Evolutionary conservation across 495 filamentous ascomycete genomes (phyloP), one percentile per base, ranked within the genome.

Genomic region (Staphylotrichum longicolle): DNA sequence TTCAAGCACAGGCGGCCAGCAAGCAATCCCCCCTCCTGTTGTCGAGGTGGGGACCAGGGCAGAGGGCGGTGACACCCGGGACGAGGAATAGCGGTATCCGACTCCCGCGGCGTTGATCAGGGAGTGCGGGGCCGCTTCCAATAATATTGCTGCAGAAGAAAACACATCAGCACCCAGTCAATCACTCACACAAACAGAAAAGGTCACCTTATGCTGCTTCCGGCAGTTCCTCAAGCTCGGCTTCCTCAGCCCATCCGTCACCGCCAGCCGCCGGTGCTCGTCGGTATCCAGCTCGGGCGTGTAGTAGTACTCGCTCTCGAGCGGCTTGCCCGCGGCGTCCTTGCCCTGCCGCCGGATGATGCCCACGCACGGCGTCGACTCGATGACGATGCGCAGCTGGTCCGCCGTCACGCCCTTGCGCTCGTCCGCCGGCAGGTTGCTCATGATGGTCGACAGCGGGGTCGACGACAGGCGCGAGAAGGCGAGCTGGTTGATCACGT

Each of bases 281-380:
- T 98, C 90, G 2, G 78, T 79, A 71, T 98, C 94, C 70, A 85
- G 81, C 71, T 98, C 94, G 3, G 93, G 88, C n/a, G 97, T 82
- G 71, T 98, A 98, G 71, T 97, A 98, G 68, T 92, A 98, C 75
- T 98, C 93, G 76, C 86, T 92, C 79, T 98, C 93, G 9, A 98
- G 83, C 7, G 86, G 80, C 78, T 96, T 93, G 62, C 94, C 94
- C 0, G 94, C 94, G 14, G 94, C 94, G 76, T 98, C 94, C 72
- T 97, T 98, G 69, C 94, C 94, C 70, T 91, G 88, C 41, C 94
- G 86, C 51, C 84, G 81, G 65, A 98, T 95, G 68, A 93, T 86
- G 37, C 94, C 94, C 53, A 97, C 84, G 66, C 89, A 95, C 30
- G 83, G 75, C 32, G 88, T 88, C 14, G 75, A 73, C 67, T 90